Base-by-base conservation (phyloP, 2,329 filamentous ascomycete genomes). In the Emmonsiellopsis sp. region DNA sequence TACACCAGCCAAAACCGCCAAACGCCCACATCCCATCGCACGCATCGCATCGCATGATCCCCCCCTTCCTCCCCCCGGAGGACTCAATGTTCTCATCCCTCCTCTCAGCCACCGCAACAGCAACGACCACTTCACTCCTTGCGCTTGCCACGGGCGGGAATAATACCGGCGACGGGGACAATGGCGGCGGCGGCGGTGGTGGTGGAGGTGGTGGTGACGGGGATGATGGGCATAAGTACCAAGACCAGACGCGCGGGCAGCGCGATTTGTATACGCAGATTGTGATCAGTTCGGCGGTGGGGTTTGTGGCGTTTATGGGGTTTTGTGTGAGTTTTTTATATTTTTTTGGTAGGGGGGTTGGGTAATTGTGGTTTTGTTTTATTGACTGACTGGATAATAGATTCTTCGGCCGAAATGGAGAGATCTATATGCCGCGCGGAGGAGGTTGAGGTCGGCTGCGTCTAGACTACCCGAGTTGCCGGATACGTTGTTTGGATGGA, bases 371-470 rank as follows among this genome's bases (percentile, higher is more conserved):
- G 13, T 8, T 6, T 34, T 6, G 15, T 13, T 3, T 15, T 20
- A 4, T 42, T 52, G 26, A 43, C 37, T 41, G n/a, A 45, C 53
- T 37, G 31, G 16, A 11, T 32, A 45, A 7, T 65, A 93, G 88
- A 75, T 90, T 47, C 76, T 98, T 30, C 86, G 93, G 48, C 90
- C 91, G 59, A 84, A 89, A 82, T 98, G 93, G 93, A 86, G 88
- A 48, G 80, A 84, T 20, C 79, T 98, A 1, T 98, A 97, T 68
- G 86, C 90, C 34, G 93, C 93, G 46, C 83, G 93, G 54, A 93
- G 91, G 72, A 84, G 85, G 63, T 84, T 87, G 58, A 82, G 82
- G 61, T 77, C 84, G 65, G 77, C 78, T n/a, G 80, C 80, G 13
- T 79, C 78, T 1, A 69, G 78, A 32, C 77, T 97, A 16, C 94